Base-by-base conservation (phyloP, 768 basidiomycete genomes). In the Sarcomyxa edulis region DNA sequence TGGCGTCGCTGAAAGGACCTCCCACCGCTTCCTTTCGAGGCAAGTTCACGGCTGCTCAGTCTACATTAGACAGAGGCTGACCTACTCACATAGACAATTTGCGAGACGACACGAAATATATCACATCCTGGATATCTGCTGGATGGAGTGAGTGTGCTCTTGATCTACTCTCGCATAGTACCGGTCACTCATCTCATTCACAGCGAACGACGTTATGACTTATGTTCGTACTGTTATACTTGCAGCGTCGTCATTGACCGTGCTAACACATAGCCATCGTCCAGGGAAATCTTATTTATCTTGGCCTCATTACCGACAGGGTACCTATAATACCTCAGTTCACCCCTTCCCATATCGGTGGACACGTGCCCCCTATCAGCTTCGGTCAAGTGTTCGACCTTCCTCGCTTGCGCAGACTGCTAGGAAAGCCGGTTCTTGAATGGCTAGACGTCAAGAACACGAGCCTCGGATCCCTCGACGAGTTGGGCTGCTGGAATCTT, bases 181-280 rank as follows among this genome's bases (percentile, higher is more conserved):
- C 33, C 37, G 33, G 54, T 38, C 29, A 39, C 34, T 24, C 27
- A 43, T 45, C 39, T 12, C 24, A 30, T 29, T 18, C 32, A 12
- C 48, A 85, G 82, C 83, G 6, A 86, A 86, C 65, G 82, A 85
- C 60, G 80, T 84, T 21, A 82, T 84, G 75, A 83, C 83, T 40
- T 80, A 78, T 51, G 77, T 77, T 43, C 48, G 71, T 26, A 5
- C 31, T 22, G 12, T 24, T 31, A 7, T 39, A 6, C 31, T 29
- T n/a, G n/a, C n/a, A n/a, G n/a, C n/a, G n/a, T n/a, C n/a, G n/a
- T n/a, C n/a, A n/a, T n/a, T n/a, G n/a, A n/a, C 10, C 33, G 9
- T 35, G 26, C 32, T 24, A 16, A 28, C 36, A 18, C 18, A 7
- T 8, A 21, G 21, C 21, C 8, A 40, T 32, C 14, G 16, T 32